Evolutionary conservation across 768 basidiomycete genomes (phyloP), one percentile per base, ranked within the genome.

Genomic region (Coprinopsis cinerea): DNA sequence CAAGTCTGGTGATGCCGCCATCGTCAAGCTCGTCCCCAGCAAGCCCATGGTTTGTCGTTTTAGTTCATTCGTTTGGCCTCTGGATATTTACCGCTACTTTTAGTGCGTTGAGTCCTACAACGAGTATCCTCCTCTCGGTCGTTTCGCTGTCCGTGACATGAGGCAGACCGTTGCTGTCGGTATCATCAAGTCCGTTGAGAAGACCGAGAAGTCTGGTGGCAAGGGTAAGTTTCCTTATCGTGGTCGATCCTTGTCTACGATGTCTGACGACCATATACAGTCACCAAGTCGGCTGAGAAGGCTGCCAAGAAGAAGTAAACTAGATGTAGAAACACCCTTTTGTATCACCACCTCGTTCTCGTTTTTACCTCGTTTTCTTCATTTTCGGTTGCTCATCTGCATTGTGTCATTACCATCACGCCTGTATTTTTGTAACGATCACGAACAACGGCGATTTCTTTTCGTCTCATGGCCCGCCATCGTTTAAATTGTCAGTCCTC

Each of bases 131-230:
- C 96, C 96, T 72, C 87, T 99, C 58, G 95, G 96, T 79, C 94
- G 95, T 70, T 95, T 95, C 76, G 93, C 93, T 64, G 93, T 96
- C 70, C 93, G 93, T 85, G 93, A 96, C 81, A 96, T 97, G 94
- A 88, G 94, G 71, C 94, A 97, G 77, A 96, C 95, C 56, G 95
- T 99, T 57, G 93, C 93, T 58, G 93, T 96, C 63, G 93, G 93
- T 73, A 88, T 97, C 77, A 96, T 98, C 82, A 97, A 97, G 79
- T 82, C 83, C 54, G 93, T 96, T 56, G 93, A 96, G 48, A 95
- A 94, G 84, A 81, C 91, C 58, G 92, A 94, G 52, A 93, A 91
- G 72, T 60, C 75, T 64, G 76, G 80, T 62, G 92, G 93, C 61
- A 95, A 95, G 82, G 36, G 36, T 39, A 39, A 39, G 36, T 39